These are phyloP conservation scores for Zymoseptoria passerinii DNA, from an alignment of 2,329 filamentous ascomycete genomes.

Conservation along the genomic window DNA sequence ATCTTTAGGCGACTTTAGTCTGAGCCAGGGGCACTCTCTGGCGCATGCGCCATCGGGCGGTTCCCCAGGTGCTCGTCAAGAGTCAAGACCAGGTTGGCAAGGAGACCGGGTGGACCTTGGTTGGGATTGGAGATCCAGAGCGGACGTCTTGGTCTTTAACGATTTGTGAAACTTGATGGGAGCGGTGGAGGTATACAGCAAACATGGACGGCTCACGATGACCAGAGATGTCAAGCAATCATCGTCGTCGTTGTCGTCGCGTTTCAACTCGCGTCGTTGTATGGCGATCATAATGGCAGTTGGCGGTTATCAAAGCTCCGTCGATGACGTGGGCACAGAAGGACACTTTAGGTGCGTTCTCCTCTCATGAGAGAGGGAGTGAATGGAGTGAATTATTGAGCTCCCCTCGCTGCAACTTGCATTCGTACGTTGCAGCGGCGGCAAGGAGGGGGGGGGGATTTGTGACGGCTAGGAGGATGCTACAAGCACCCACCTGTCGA, in stretches of 20 bases:
- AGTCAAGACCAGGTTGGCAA: neutral
- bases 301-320: neutral
- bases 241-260: neutral
- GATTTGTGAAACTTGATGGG: neutral
- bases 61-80: neutral
- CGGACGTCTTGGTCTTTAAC: neutral
- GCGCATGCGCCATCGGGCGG: neutral
- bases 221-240: neutral
- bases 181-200: neutral
- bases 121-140: neutral
- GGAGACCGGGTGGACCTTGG: neutral
- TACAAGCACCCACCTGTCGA: neutral
- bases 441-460: neutral
- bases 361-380: neutral
- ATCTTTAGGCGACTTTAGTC: neutral
- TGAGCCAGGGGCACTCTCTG: neutral
- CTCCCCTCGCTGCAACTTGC: neutral
- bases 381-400: neutral
- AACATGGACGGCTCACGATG: neutral
- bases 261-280: neutral
- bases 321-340: neutral
- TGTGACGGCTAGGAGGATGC: neutral
- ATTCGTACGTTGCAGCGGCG: neutral
- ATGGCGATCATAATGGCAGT: neutral
- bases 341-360: neutral